These are phyloP conservation scores for Pseudopithomyces maydicus DNA, from an alignment of 2,329 filamentous ascomycete species.

Conservation along the genomic window DNA sequence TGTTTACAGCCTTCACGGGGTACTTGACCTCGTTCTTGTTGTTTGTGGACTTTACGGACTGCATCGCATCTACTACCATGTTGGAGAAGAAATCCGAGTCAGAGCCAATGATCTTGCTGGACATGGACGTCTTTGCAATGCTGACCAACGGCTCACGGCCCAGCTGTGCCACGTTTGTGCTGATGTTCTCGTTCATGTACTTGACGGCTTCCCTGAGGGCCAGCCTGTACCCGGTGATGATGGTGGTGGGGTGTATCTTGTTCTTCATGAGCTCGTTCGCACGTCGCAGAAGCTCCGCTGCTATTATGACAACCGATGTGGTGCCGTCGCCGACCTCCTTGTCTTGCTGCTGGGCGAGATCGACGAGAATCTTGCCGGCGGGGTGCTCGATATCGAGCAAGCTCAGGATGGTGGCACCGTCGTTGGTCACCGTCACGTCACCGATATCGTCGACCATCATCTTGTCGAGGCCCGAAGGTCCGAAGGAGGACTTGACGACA, in stretches of 20 bases:
- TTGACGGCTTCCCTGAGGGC: constrained; percentile 95
- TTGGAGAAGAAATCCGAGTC: constrained; percentile 97
- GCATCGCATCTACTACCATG: constrained; percentile 96
- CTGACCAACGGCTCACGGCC: constrained; percentile 88
- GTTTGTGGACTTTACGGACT: constrained; percentile 91
- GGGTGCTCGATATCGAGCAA: constrained; percentile 97
- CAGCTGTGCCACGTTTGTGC: constrained; percentile 90
- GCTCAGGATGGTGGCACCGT: constrained; percentile 94
- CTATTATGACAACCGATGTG: constrained; percentile 96
- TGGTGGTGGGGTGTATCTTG: constrained; percentile 98
- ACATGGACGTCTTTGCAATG: constrained; percentile 99
- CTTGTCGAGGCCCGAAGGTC: constrained; percentile 95
- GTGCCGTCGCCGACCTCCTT: constrained; percentile 99
- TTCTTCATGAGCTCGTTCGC: constrained; percentile 99
- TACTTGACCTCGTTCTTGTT: constrained; percentile 92
- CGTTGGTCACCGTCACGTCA: constrained; percentile 98
- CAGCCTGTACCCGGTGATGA: constrained; percentile 97
- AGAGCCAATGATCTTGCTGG: constrained; percentile 95
- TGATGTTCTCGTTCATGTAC: constrained; percentile 98
- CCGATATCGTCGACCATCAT: constrained; percentile 99
- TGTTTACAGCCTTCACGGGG: constrained; percentile 98
- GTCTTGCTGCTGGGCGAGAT: constrained; percentile 97
- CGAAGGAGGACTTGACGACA: constrained; percentile 98
- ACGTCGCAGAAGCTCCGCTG: constrained; percentile 88
- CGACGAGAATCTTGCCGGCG: constrained; percentile 96